phyloP scores from a whole-genome alignment of 306 rosid genomes.

The Prunus mira region DNA sequence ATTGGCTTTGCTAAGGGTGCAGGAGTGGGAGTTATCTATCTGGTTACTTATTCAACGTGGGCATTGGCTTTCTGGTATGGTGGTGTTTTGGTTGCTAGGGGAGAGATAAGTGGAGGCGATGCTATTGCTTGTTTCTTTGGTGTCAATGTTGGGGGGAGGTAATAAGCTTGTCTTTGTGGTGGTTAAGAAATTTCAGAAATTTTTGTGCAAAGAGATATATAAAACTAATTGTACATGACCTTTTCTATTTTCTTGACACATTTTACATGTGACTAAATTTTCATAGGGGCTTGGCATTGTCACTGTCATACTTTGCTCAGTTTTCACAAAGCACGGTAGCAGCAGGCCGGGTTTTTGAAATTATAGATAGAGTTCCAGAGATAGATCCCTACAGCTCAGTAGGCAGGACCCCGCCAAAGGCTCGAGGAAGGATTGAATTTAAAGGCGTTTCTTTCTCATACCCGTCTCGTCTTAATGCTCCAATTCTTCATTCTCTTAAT shows the following conservation, averaged over 20 bases:
- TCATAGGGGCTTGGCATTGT: conserved; percentile 79
- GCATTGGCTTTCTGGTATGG: conserved; percentile 97
- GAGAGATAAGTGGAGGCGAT: conserved; percentile 65
- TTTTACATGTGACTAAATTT: not conserved
- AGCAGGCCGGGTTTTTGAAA: conserved; percentile 69
- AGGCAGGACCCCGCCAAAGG: conserved; percentile 47
- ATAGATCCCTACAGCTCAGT: conserved; percentile 70
- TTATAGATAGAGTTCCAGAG: conserved; percentile 77
- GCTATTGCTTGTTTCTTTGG: conserved; percentile 95
- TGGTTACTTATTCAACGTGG: conserved; percentile 85
- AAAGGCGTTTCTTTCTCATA: conserved; percentile 63
- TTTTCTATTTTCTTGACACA: not conserved
- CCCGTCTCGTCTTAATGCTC: conserved; percentile 71
- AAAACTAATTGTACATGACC: not conserved
- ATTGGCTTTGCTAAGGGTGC: conserved; percentile 85
- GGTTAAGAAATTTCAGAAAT: not conserved
- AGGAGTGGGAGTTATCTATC: conserved; percentile 79
- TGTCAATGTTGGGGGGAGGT: conserved; percentile 91
- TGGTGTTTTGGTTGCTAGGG: conserved; percentile 45
- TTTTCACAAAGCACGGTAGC: conserved; percentile 89
- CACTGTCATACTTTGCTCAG: conserved; percentile 83
- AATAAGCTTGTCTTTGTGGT: conserved; percentile 3
- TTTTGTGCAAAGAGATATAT: not conserved
- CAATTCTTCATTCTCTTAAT: conserved; percentile 51
- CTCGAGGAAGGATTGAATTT: conserved; percentile 74